Percentiles rank a stretch among this genome's conserved stretches.
phyloP scores from a whole-genome alignment of 495 filamentous ascomycete species.

The Parmelia sp. region DNA sequence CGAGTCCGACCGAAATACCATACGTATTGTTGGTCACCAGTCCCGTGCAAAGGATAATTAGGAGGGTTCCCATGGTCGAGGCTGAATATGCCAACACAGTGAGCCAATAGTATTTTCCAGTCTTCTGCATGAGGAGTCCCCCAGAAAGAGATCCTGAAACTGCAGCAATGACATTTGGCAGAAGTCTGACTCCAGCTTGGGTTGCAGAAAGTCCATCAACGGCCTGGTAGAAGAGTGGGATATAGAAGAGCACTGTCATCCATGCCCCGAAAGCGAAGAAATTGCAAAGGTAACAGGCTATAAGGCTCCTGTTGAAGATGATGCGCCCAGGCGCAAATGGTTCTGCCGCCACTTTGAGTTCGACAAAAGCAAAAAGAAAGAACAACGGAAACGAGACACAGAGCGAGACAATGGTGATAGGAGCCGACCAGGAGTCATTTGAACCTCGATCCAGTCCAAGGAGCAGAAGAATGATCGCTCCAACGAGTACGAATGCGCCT shows the following conservation, averaged over 20 bases:
- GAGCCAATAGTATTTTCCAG: constrained; percentile 72
- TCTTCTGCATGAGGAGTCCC: constrained; percentile 66
- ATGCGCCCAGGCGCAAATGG: constrained; percentile 78
- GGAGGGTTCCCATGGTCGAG: constrained; percentile 45
- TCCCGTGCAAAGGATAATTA: constrained; percentile 58
- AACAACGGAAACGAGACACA: constrained; percentile 55
- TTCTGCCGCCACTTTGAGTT: constrained; percentile 62
- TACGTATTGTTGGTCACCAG: constrained; percentile 36
- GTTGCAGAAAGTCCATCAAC: constrained; percentile 61
- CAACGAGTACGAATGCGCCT: constrained; percentile 63
- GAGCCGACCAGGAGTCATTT: constrained; percentile 62
- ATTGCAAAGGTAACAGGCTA: constrained; percentile 66
- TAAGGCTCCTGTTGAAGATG: constrained; percentile 62
- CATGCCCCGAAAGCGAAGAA: constrained; percentile 69
- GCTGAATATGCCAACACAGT: constrained; percentile 53
- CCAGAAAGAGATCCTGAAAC: constrained; percentile 64
- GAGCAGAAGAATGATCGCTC: constrained; percentile 64
- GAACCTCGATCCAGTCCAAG: constrained; percentile 73
- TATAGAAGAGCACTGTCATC: constrained; percentile 62
- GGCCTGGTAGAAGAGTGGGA: constrained; percentile 74
- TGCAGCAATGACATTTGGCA: constrained; percentile 58
- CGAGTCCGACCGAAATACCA: constrained; percentile 52
- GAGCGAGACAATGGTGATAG: constrained; percentile 54
- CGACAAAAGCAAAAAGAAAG: constrained; percentile 61
- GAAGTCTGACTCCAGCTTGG: constrained; percentile 55